Conservation (phyloP, 2,329 filamentous ascomycete species). For the Colletotrichum sp. region DNA sequence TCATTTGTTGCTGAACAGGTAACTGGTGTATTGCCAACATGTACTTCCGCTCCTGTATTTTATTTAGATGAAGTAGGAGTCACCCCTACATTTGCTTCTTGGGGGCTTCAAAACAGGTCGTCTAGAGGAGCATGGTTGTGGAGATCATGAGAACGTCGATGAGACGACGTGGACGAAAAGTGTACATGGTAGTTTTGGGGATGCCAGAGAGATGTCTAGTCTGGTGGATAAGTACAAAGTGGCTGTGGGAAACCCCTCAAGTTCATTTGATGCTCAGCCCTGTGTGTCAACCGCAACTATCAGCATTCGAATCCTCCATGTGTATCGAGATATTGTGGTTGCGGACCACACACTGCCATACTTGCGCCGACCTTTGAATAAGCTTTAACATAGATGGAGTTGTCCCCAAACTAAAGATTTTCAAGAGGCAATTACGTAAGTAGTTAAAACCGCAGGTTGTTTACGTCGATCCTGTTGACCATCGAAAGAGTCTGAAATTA, state of each 20-base stretch:
- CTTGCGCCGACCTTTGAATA: not conserved
- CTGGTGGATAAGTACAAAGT: not conserved
- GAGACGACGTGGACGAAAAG: too few relatives aligned
- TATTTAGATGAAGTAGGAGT: too few relatives aligned
- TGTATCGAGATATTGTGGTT: not conserved
- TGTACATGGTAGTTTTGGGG: too few relatives aligned
- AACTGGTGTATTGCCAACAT: too few relatives aligned
- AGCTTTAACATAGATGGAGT: not conserved
- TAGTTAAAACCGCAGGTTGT: not conserved
- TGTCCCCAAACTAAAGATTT: rapidly evolving
- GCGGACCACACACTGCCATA: not conserved
- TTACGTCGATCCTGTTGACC: not conserved
- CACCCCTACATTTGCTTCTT: too few relatives aligned
- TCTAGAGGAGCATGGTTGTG: too few relatives aligned
- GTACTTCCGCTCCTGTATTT: too few relatives aligned
- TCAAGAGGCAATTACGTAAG: too few relatives aligned
- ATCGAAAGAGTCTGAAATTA: not conserved
- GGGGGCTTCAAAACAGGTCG: too few relatives aligned
- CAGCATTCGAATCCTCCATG: not conserved
- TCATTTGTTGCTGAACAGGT: too few relatives aligned
- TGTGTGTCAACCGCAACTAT: not conserved
- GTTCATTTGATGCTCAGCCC: not conserved
- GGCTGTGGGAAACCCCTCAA: not conserved
- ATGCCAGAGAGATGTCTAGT: not conserved
- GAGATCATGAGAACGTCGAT: too few relatives aligned